phyloP scores from a whole-genome alignment of 257 asterid species.

The Solanum habrochaites region DNA sequence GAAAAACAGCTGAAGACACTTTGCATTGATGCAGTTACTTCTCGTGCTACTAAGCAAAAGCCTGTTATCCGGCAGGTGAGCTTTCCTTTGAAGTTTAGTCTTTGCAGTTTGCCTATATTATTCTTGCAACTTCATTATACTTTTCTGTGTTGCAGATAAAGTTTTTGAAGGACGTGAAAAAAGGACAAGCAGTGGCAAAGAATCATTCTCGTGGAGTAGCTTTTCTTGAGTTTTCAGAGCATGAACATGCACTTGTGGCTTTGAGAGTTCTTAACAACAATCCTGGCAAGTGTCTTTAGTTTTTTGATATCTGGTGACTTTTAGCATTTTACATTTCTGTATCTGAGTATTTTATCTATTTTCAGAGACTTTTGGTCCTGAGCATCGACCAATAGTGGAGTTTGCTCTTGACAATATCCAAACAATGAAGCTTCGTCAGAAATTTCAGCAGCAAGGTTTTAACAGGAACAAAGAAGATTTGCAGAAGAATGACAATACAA shows the following conservation, averaged over 20 bases:
- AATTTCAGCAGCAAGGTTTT: slow-evolving; percentile 34
- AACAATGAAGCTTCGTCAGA: slow-evolving; percentile 67
- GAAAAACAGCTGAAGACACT: slow-evolving; percentile 53
- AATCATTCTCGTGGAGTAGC: slow-evolving; percentile 84
- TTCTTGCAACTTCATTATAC: background rate
- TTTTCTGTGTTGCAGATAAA: slow-evolving; percentile 41
- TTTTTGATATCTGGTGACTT: background rate
- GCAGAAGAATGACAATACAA: slow-evolving; percentile 12
- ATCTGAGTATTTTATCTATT: background rate
- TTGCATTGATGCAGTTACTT: slow-evolving; percentile 59
- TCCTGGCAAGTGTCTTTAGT: slow-evolving; percentile 46
- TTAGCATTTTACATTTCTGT: background rate
- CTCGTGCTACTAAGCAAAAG: slow-evolving; percentile 92
- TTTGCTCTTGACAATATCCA: slow-evolving; percentile 88
- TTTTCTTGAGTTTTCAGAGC: slow-evolving; percentile 88
- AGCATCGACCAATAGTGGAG: slow-evolving; percentile 96
- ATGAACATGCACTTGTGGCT: slow-evolving; percentile 97
- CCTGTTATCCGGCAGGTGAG: slow-evolving; percentile 82
- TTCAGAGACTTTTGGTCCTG: slow-evolving; percentile 71
- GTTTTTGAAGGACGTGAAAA: slow-evolving; percentile 53
- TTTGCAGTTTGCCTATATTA: background rate
- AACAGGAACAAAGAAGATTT: slow-evolving; percentile 8
- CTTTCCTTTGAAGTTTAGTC: slow-evolving; percentile 2
- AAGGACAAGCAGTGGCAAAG: slow-evolving; percentile 42
- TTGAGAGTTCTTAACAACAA: slow-evolving; percentile 89